Conservation (phyloP, 1,284 basidiomycete species). For the Vanrija pseudolonga region DNA sequence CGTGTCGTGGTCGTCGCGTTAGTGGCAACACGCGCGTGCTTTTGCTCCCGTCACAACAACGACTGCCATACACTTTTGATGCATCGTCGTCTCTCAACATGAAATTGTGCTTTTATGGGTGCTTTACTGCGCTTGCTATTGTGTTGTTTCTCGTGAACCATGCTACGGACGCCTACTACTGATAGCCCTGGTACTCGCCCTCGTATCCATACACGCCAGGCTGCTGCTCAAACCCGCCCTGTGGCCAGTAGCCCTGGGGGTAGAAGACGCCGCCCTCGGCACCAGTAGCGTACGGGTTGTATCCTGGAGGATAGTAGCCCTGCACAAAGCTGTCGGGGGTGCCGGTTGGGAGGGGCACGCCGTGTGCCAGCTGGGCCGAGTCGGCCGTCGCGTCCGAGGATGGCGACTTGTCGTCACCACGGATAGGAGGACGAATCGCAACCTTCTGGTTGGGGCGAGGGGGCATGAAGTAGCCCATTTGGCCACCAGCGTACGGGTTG, state of each 20-base stretch:
- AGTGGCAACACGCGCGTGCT: background rate
- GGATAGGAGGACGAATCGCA: constrained; percentile 24
- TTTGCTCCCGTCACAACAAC: no score
- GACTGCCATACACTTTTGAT: no score
- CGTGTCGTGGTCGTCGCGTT: constrained; percentile 3
- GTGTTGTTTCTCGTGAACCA: background rate
- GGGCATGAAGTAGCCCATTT: constrained; percentile 25
- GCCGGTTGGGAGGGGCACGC: no score
- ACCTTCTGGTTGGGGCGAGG: constrained; percentile 28
- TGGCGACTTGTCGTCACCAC: constrained; percentile 10
- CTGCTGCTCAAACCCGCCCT: constrained; percentile 3
- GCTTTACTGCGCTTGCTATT: no score
- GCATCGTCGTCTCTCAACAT: background rate
- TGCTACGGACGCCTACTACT: background rate
- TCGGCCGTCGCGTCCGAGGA: constrained; percentile 7
- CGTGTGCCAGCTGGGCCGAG: background rate
- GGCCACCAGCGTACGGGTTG: constrained; percentile 19
- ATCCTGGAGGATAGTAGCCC: constrained; percentile 11
- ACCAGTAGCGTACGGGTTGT: constrained; percentile 29
- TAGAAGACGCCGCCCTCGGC: constrained; percentile 8
- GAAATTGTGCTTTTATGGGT: background rate
- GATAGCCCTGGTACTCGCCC: constrained; percentile 23
- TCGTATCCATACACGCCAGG: constrained; percentile 20
- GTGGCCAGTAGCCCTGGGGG: constrained; percentile 15
- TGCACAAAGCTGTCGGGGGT: constrained; percentile 7